A percentile compares a stretch with the other conserved stretches of the same genome.
Evolutionary conservation across 768 basidiomycete species (phyloP).

Genomic region (Serpula lacrymans): DNA sequence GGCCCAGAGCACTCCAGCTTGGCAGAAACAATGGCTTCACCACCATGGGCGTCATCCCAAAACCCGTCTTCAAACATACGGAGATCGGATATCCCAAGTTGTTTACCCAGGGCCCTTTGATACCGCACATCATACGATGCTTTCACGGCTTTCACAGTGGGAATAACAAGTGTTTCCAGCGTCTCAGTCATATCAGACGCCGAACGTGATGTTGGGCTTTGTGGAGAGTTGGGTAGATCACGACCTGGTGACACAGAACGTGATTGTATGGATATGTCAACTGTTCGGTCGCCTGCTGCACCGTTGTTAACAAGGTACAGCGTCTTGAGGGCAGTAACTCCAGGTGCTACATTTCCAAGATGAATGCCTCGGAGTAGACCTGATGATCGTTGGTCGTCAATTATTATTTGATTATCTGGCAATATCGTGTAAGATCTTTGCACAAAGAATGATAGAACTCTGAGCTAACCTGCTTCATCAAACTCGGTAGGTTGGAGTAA

Average conservation of each 20-base stretch:
- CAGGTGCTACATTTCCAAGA: conserved; percentile 62
- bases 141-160: conserved; percentile 61
- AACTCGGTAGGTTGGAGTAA: conserved; percentile 78
- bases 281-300: conserved; percentile 61
- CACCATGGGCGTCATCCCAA: conserved; percentile 50
- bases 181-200: conserved; percentile 49
- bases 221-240: conserved; percentile 7
- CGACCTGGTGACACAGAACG: conserved; percentile 2
- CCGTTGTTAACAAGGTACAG: conserved; percentile 62
- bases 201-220: conserved; percentile 26
- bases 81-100: conserved; percentile 51
- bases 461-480: conserved; percentile 65
- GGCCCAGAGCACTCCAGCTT: conserved; percentile 53
- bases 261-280: conserved; percentile 82
- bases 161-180: conserved; percentile 62
- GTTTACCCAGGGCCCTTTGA: conserved; percentile 35
- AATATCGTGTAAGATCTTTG: too few relatives aligned
- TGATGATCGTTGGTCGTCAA: conserved; percentile 63
- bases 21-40: conserved; percentile 55
- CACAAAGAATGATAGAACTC: too few relatives aligned
- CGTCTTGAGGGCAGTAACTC: conserved; percentile 55
- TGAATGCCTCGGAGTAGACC: conserved; percentile 71
- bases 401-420: conserved; percentile 56
- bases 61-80: conserved; percentile 47
- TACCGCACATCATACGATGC: conserved; percentile 55